phyloP scores from a whole-genome alignment of 768 basidiomycete species.

The Termitomyces sp. region DNA sequence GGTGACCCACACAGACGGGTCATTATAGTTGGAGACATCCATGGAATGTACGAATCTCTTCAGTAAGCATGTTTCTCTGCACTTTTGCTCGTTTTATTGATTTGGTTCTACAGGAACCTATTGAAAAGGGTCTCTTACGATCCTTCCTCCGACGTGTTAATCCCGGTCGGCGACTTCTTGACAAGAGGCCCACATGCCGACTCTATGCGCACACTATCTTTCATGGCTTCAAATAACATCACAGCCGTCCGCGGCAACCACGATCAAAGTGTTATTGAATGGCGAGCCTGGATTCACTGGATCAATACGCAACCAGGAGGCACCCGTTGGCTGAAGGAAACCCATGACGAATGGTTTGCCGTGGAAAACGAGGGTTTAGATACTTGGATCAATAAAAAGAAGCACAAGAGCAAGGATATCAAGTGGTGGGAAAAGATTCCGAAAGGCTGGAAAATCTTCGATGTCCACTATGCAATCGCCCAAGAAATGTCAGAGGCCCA shows the following conservation, averaged over 20 bases:
- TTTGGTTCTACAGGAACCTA: slow-evolving; percentile 45
- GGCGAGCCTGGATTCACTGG: slow-evolving; percentile 86
- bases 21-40: slow-evolving; percentile 83
- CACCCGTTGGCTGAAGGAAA: slow-evolving; percentile 46
- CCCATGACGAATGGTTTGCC: slow-evolving; percentile 41
- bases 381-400: slow-evolving; percentile 32
- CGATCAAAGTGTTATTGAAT: slow-evolving; percentile 87
- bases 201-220: slow-evolving; percentile 60
- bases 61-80: slow-evolving; percentile 39
- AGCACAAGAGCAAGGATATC: slow-evolving; percentile 18
- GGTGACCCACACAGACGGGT: slow-evolving; percentile 50
- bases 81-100: not conserved
- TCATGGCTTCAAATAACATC: slow-evolving; percentile 57
- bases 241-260: slow-evolving; percentile 91
- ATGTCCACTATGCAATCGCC: slow-evolving; percentile 76
- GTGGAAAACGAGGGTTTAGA: slow-evolving; percentile 28
- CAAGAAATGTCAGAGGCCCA: slow-evolving; percentile 54
- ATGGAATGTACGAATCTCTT: slow-evolving; percentile 71
- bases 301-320: slow-evolving; percentile 44
- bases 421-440: slow-evolving; percentile 52
- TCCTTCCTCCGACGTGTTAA: slow-evolving; percentile 55
- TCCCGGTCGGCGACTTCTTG: slow-evolving; percentile 83
- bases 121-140: slow-evolving; percentile 58
- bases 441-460: slow-evolving; percentile 66
- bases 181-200: slow-evolving; percentile 59